Percentiles rank a stretch among this genome's conserved stretches.
Conservation (phyloP, 1,284 basidiomycete genomes). For the Inonotus hispidus region DNA sequence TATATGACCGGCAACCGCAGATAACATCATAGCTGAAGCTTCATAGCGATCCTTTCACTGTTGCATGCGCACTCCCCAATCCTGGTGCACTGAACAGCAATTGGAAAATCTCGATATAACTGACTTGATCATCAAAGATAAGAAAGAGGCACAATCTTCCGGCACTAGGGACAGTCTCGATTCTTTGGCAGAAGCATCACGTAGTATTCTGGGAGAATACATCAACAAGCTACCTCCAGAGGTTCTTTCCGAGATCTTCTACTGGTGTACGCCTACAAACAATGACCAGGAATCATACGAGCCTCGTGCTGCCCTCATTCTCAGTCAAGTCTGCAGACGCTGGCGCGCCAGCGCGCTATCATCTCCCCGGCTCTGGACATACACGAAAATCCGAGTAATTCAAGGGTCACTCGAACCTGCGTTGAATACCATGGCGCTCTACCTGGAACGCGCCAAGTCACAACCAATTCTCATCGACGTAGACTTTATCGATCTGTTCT, state of each 20-base stretch:
- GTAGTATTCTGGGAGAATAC: slow-evolving; percentile 3
- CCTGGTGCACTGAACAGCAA: slow-evolving; percentile 2
- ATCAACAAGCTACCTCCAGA: slow-evolving; percentile 11
- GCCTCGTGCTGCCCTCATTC: background rate
- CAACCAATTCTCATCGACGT: slow-evolving; percentile 13
- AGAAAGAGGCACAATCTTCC: background rate
- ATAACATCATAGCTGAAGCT: background rate
- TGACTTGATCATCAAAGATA: background rate
- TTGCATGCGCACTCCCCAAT: slow-evolving; percentile 6
- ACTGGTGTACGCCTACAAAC: slow-evolving; percentile 13
- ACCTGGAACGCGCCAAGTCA: slow-evolving; percentile 5
- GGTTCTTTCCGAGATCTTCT: slow-evolving; percentile 16
- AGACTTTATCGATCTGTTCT: slow-evolving; percentile 13
- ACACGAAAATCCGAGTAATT: slow-evolving; percentile 11
- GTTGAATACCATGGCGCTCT: slow-evolving; percentile 5
- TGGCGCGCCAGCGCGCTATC: slow-evolving; percentile 9
- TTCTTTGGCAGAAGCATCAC: background rate
- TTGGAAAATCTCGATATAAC: background rate
- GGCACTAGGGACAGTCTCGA: background rate
- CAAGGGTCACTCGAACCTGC: slow-evolving; percentile 7
- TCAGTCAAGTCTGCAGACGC: slow-evolving; percentile 13
- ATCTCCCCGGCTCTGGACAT: slow-evolving; percentile 17
- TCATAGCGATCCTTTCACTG: background rate
- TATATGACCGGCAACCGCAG: background rate
- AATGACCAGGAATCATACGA: slow-evolving; percentile 3